Conservation (phyloP, 345 rosid species). For the Erucastrum elatum region DNA sequence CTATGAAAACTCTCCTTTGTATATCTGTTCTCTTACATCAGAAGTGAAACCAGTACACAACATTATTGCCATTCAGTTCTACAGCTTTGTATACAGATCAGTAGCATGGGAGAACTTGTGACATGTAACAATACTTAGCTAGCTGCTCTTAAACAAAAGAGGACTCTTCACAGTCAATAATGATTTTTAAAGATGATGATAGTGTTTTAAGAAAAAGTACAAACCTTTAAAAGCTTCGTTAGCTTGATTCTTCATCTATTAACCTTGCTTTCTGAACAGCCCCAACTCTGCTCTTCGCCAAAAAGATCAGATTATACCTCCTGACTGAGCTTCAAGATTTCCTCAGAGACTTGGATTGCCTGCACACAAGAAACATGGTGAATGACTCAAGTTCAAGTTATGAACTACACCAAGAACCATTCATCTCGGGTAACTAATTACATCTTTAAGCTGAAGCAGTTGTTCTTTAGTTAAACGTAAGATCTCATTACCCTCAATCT, state of each 20-base stretch:
- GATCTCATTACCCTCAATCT: slow-evolving; percentile 61
- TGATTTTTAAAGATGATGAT: too few relatives aligned
- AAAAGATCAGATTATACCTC: too few relatives aligned
- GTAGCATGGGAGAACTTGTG: slow-evolving; percentile 76
- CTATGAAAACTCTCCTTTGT: too few relatives aligned
- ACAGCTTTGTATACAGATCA: slow-evolving; percentile 78
- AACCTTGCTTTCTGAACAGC: too few relatives aligned
- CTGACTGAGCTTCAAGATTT: too few relatives aligned
- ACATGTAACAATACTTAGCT: slow-evolving; percentile 44
- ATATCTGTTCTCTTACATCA: too few relatives aligned
- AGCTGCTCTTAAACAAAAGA: slow-evolving; percentile 5
- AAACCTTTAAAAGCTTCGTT: slow-evolving; percentile 40
- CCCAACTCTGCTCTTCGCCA: too few relatives aligned
- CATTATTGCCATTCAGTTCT: not conserved
- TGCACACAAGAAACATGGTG: slow-evolving; percentile 17
- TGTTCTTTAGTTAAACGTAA: slow-evolving; percentile 64
- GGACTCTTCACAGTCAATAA: slow-evolving; percentile 54
- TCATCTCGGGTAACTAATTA: slow-evolving; percentile 16
- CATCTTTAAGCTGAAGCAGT: slow-evolving; percentile 71
- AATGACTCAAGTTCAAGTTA: not conserved
- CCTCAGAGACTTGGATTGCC: too few relatives aligned
- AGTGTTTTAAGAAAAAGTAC: slow-evolving; percentile 43
- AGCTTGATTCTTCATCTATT: too few relatives aligned
- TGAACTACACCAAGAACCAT: not conserved
- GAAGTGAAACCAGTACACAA: not conserved